Evolutionary conservation across 31 red algal species (phyloP), one percentile per base, ranked within the genome.

Genomic region (Bonnemaisonia californica): DNA sequence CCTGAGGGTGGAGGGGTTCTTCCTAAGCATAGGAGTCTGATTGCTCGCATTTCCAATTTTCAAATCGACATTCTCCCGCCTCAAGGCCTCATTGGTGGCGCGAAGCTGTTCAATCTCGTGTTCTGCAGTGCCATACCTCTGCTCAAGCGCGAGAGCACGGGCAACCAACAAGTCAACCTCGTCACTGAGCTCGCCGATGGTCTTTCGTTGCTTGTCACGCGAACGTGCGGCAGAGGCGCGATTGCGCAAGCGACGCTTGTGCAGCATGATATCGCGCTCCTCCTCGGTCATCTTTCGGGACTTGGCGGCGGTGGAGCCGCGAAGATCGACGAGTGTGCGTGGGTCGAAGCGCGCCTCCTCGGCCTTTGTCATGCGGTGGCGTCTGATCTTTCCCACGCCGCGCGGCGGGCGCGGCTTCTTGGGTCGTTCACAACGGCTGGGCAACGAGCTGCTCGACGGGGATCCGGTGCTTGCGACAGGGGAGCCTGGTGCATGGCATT

Each of bases 171-270:
- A 60, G n/a, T 85, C 85, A 32, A 84, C 71, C 74, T 94, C 79
- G 2, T 87, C 85, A 2, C 57, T 63, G 1, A 94, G 48, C 38
- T 83, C 92, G 27, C 48, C 57, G 41, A 94, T 72, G 21, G 92
- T 94, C n/a, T 71, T 70, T 12, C 85, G 57, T 65, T 85, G 92
- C 85, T 89, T 94, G 32, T 89, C 92, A 1, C 94, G 63, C 22
- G 89, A 89, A 3, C 89, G 83, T 18, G 83, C 84, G 9, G 94
- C 94, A 30, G 84, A 89, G 28, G 47, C 41, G 12, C 94, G 24
- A 57, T 97, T 97, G 12, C 94, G 40, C 66, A 97, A 69, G n/a
- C 90, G 80, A 2, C 94, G 80, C 71, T 97, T 97, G 65, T 89
- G 82, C 37, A 97, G 61, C 89, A 97, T 92, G 57, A 92, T 89